Base-by-base conservation (phyloP, 768 basidiomycete species). In the Tricholoma matsutake region DNA sequence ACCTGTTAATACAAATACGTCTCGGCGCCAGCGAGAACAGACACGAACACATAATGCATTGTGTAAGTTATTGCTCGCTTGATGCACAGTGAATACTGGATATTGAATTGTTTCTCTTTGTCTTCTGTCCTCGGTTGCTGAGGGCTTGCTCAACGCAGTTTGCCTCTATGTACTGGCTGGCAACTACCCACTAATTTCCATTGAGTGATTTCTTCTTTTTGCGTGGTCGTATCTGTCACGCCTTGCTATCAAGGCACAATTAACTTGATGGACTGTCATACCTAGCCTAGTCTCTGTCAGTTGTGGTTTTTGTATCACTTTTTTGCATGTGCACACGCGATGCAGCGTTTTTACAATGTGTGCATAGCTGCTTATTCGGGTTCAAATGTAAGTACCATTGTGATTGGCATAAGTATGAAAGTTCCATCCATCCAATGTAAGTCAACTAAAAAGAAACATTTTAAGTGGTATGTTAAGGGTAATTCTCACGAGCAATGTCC, bases 41-140 rank as follows among this genome's bases (percentile, higher is more conserved):
- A 39, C 35, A 29, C 14, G 54, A 55, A 14, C 47, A 6, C 16
- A 14, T 55, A 14, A 35, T 6, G 3, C 54, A 28, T 28, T 37
- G 32, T 20, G 58, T 59, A 59, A 59, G 58, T 59, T 45, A 29
- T 22, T 35, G 11, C 25, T 31, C 35, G 18, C 11, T 59, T 51
- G 29, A 57, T 59, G 49, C n/a, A 7, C n/a, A 18, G 47, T 28
- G 47, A 37, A 59, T 25, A 10, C 7, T 52, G 18, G 58, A 52
- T 51, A 51, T 59, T 59, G 34, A 53, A 52, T 49, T 53, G 34
- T 39, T 31, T 25, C 25, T 54, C 32, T 32, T 25, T 22, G 20
- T n/a, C 29, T 32, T 31, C 29, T 20, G 28, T 13, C 22, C 37
- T 6, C 32, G 56, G 29, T 45, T 35, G 16, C 16, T 20, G 34